These are phyloP conservation scores for Syzygium aromaticum DNA, from an alignment of 345 rosid species.

Conservation along the genomic window DNA sequence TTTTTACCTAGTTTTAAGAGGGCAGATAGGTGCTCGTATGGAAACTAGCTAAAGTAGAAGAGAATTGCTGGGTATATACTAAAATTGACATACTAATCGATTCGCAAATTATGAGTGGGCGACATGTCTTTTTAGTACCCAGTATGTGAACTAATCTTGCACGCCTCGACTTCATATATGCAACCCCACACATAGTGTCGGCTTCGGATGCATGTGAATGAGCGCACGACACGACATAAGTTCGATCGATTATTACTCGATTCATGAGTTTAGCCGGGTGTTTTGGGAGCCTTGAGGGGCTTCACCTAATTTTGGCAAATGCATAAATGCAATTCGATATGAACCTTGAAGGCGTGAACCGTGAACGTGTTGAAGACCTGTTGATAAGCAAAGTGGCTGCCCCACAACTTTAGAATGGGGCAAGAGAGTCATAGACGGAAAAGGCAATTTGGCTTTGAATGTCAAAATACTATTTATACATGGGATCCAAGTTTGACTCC, in stretches of 20 bases:
- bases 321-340: not conserved
- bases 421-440: not conserved
- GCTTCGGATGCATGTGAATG: not conserved
- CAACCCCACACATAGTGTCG: not conserved
- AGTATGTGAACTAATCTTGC: not conserved
- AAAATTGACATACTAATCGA: not conserved
- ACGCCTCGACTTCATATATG: not conserved
- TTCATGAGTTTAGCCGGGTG: not conserved
- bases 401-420: not conserved
- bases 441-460: not conserved
- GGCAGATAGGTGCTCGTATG: not conserved
- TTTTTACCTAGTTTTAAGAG: not conserved
- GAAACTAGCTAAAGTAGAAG: not conserved
- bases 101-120: not conserved
- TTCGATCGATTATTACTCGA: not conserved
- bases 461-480: not conserved
- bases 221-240: not conserved
- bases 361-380: not conserved
- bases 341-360: not conserved
- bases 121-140: not conserved
- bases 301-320: not conserved
- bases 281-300: not conserved
- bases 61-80: not conserved
- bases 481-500: not conserved
- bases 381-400: not conserved